phyloP scores from a whole-genome alignment of 78 protist species.

The Cavenderia fasciculata region DNA sequence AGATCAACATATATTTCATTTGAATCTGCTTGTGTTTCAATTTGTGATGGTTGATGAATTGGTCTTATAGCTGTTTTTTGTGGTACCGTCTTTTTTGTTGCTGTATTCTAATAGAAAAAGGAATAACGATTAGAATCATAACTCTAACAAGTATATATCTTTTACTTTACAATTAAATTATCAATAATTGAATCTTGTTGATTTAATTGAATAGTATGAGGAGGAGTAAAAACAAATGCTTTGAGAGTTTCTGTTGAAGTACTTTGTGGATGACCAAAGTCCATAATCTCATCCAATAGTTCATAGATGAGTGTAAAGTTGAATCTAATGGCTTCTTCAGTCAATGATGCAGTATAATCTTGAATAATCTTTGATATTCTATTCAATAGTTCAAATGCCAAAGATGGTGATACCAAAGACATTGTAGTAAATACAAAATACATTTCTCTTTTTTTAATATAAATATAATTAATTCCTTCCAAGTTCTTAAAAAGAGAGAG shows the following conservation, averaged over 20 bases:
- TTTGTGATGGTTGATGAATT: slow-evolving; percentile 28
- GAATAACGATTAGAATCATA: not conserved
- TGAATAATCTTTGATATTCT: slow-evolving; percentile 82
- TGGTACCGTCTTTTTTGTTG: slow-evolving; percentile 44
- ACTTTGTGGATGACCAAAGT: slow-evolving; percentile 88
- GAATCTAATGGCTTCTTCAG: slow-evolving; percentile 87
- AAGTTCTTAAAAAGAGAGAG: slow-evolving; percentile 17
- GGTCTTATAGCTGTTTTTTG: slow-evolving; percentile 24
- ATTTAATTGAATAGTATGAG: slow-evolving; percentile 2
- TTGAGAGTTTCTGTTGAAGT: slow-evolving; percentile 88
- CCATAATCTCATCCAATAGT: slow-evolving; percentile 92
- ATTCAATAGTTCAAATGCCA: slow-evolving; percentile 83
- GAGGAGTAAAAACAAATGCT: slow-evolving; percentile 82
- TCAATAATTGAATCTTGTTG: slow-evolving; percentile 33
- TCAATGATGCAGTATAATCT: slow-evolving; percentile 75
- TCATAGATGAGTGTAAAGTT: slow-evolving; percentile 95
- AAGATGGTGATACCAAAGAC: slow-evolving; percentile 86
- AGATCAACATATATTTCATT: slow-evolving; percentile 91
- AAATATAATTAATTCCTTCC: slow-evolving; percentile 86
- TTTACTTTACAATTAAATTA: slow-evolving; percentile 35
- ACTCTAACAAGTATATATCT: too few species aligned
- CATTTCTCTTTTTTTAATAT: slow-evolving; percentile 79
- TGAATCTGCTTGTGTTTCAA: not conserved
- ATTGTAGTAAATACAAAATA: slow-evolving; percentile 85
- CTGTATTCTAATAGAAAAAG: slow-evolving; percentile 3